Base-by-base conservation (phyloP, 371 early-diverging fungal species). In the Amoeboaphelidium protococcarum region DNA sequence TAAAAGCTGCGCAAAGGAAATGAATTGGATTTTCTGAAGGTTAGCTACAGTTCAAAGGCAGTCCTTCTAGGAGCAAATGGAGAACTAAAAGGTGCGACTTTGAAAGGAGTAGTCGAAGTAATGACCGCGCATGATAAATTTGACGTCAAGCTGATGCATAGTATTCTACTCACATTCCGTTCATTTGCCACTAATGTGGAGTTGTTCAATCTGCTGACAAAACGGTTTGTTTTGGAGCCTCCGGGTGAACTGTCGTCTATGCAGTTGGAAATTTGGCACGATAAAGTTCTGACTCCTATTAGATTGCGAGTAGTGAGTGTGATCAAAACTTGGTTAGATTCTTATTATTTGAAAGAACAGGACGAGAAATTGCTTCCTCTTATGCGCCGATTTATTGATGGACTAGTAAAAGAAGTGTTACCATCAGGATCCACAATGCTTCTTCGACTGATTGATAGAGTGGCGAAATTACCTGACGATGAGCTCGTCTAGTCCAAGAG, bases 291-390 rank as follows among this genome's bases (percentile, higher is more conserved):
- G 42, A 79, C 70, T 37, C 79, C 85, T 0, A 73, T 87, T 26
- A 78, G 87, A 10, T 59, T 88, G 46, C 69, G 81, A 3, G 89
- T 92, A 1, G 80, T 75, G 58, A 87, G 85, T 56, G 72, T 87
- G 4, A 74, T 87, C 56, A 85, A 86, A 52, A 68, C 71, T 6
- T 92, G 94, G 94, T 63, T 92, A 3, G 88, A 89, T 51, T 65
- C 65, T 43, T 77, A 77, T 55, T 87, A 76, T 64, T 62, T 76
- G 13, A 85, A 86, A 41, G 22, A 13, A 1, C 41, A 41, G 50
- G 76, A 75, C 51, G 69, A 48, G n/a, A 22, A 52, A n/a, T 26
- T 46, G 13, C 24, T 40, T 48, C 64, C 23, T 54, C 45, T 57
- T 2, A 66, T n/a, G n/a, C n/a, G n/a, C n/a, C n/a, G n/a, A n/a